phyloP scores from a whole-genome alignment of 2,329 filamentous ascomycete genomes.

The Thielaviopsis populi region DNA sequence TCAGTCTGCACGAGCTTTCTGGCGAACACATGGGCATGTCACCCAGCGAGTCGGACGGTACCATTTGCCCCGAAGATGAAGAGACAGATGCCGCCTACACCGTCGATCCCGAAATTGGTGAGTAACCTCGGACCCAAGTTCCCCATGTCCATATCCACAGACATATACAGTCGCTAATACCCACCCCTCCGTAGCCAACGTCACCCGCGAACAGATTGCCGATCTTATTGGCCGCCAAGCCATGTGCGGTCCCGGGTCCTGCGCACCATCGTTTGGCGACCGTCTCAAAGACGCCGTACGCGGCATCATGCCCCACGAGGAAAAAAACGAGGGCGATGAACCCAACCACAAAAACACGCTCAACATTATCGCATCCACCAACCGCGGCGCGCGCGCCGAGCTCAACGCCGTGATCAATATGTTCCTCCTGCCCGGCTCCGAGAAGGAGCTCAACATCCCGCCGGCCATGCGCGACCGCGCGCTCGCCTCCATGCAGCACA shows the following conservation, averaged over 20 bases:
- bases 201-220: constrained; percentile 16
- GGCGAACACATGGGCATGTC: constrained; percentile 1
- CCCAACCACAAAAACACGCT: constrained; percentile 16
- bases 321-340: constrained; percentile 6
- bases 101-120: constrained; percentile 25
- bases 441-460: constrained; percentile 35
- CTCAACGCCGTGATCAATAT: constrained; percentile 28
- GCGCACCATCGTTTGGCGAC: constrained; percentile 16
- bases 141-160: background rate
- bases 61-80: constrained; percentile 20
- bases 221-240: constrained; percentile 16
- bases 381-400: constrained; percentile 21
- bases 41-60: constrained; percentile 7
- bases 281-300: constrained; percentile 20
- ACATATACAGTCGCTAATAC: background rate
- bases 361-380: constrained; percentile 13
- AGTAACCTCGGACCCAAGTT: constrained; percentile 9
- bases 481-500: constrained; percentile 25
- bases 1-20: constrained; percentile 12
- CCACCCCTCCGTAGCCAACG: constrained; percentile 9
- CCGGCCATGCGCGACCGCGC: constrained; percentile 27
- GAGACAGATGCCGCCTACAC: constrained; percentile 23
- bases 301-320: constrained; percentile 16
- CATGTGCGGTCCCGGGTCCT: constrained; percentile 16
- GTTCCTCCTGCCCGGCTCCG: constrained; percentile 28